phyloP scores from a whole-genome alignment of 805 yeast genomes.

The Saccharomycopsis javanensis region DNA sequence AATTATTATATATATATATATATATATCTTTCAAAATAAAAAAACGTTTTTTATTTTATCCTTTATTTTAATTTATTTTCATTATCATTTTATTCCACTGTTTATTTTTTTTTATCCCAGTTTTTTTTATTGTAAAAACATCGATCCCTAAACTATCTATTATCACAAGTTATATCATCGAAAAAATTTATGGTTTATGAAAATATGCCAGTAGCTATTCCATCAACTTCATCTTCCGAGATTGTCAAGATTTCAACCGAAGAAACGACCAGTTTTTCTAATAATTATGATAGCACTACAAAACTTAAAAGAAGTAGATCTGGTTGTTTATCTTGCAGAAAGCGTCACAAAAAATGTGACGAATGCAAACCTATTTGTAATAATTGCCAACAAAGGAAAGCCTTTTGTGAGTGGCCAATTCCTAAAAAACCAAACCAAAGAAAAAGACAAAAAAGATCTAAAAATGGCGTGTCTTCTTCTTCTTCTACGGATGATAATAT shows the following conservation, averaged over 20 bases:
- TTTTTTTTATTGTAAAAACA: too few species aligned
- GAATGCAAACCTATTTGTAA: conserved; percentile 53
- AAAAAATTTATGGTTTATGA: too few species aligned
- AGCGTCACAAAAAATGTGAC: conserved; percentile 60
- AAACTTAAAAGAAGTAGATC: conserved; percentile 24
- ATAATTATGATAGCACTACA: background rate
- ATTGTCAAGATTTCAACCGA: background rate
- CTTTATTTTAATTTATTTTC: too few species aligned
- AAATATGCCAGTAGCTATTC: background rate
- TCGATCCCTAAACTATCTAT: too few species aligned
- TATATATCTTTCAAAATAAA: too few species aligned
- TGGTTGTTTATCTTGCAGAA: conserved; percentile 55
- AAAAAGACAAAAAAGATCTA: background rate
- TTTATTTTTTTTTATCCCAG: too few species aligned
- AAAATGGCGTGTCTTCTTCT: background rate
- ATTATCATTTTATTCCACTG: too few species aligned
- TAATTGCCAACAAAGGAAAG: conserved; percentile 36
- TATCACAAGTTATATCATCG: too few species aligned
- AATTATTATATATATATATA: too few species aligned
- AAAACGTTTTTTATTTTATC: too few species aligned
- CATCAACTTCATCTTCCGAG: background rate
- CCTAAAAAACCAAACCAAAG: conserved; percentile 6
- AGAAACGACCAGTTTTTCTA: background rate
- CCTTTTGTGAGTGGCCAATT: conserved; percentile 35
- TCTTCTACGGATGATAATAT: too few species aligned